Evolutionary conservation across 148 eudicot species (phyloP).

Genomic region (Cornus kousa): DNA sequence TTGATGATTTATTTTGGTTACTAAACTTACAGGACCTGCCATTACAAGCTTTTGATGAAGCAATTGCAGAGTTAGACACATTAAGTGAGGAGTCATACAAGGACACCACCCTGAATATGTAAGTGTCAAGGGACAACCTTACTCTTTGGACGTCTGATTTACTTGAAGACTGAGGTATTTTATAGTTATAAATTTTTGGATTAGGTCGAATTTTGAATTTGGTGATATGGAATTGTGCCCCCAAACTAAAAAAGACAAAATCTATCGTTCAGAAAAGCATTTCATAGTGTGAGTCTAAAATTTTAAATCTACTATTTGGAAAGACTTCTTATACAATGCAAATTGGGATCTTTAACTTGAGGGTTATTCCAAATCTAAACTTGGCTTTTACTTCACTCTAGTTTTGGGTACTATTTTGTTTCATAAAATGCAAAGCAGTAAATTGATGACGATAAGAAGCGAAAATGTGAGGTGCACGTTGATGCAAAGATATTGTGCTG

Average conservation of each 20-base stretch:
- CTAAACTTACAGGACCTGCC: too few species aligned
- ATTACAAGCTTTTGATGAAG: constrained; percentile 98
- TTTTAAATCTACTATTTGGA: neutral
- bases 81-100: constrained; percentile 97
- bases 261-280: neutral
- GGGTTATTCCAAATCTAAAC: neutral
- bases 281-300: too few species aligned
- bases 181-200: neutral
- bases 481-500: neutral
- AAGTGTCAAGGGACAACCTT: too few species aligned
- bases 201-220: neutral
- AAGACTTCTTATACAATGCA: neutral
- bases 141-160: too few species aligned
- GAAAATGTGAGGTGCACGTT: neutral
- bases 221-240: neutral
- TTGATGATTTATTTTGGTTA: too few species aligned
- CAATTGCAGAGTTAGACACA: constrained; percentile 92
- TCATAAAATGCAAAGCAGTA: neutral
- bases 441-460: neutral
- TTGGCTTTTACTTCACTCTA: too few species aligned
- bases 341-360: too few species aligned
- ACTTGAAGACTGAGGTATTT: constrained; percentile 73
- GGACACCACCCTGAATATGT: constrained; percentile 93
- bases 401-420: neutral
- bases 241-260: too few species aligned